Conservation (phyloP, 306 rosid genomes). For the Citrullus amarus region DNA sequence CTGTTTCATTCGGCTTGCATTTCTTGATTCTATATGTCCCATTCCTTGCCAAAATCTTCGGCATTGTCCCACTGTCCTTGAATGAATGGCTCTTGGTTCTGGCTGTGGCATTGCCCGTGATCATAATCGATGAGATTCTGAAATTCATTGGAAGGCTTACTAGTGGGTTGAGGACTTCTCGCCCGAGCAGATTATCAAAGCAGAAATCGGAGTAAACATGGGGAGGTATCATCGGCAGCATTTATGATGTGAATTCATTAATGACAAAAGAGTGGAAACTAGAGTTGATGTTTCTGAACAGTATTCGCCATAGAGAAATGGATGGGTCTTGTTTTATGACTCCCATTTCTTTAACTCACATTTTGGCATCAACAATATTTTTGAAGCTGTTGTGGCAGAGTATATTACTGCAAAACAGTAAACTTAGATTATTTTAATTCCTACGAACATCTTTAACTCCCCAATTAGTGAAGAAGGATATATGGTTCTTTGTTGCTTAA, state of each 20-base stretch:
- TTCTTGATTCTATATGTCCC: constrained; percentile 83
- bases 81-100: constrained; percentile 38
- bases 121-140: constrained; percentile 28
- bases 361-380: not conserved
- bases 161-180: constrained; percentile 22
- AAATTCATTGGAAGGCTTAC: constrained; percentile 31
- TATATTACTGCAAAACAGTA: not conserved
- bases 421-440: not conserved
- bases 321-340: not conserved
- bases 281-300: not conserved
- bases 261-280: not conserved
- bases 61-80: constrained; percentile 65
- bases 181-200: constrained; percentile 26
- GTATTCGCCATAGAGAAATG: not conserved
- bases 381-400: not conserved
- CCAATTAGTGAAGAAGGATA: not conserved
- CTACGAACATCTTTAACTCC: not conserved
- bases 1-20: constrained; percentile 77
- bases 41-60: constrained; percentile 64
- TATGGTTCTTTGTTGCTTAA: not conserved
- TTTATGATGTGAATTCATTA: not conserved
- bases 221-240: not conserved
- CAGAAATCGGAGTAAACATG: constrained; percentile 50
- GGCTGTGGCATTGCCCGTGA: constrained; percentile 25
- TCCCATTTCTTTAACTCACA: constrained; percentile 1